Base-by-base conservation (phyloP, 106 monocot genomes). In the Acanthochlamys bracteata region DNA sequence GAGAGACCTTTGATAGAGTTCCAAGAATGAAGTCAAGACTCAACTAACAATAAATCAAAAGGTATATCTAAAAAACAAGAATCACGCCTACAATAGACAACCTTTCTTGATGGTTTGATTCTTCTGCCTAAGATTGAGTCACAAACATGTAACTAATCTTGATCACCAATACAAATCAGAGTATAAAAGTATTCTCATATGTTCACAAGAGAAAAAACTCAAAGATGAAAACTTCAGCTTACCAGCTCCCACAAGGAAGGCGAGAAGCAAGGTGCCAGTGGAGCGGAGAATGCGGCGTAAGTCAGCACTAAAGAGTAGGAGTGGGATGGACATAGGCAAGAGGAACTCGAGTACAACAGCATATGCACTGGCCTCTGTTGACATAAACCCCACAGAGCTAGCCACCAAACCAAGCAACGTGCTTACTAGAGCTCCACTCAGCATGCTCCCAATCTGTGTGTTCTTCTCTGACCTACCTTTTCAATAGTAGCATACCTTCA, bases 181-280 rank as follows among this genome's bases (percentile, higher is more conserved):
- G 4, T 6, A 33, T 33, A 1, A 33, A 33, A 3, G 6, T 3
- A 33, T 33, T 33, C 12, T 49, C 49, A 49, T 49, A 49, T 4
- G 17, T 14, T 7, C 49, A 49, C 49, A 49, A 49, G 49, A 49
- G 1, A 10, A 49, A 12, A 14, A 49, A 2, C 49, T 10, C n/a
- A n/a, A 43, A 49, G 1, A 17, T 49, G 49, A 20, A 57, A 43
- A 2, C 49, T 49, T 49, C 17, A 14, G 17, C 13, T 53, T 59
- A 84, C 92, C 92, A 17, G 92, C 81, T 39, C 92, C 92, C 10
- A 92, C 65, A 45, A 92, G 69, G 80, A 92, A 92, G 43, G 92
- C 87, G 8, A 84, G 52, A 57, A 92, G 78, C 7, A 92, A 76
- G 0, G 76, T 79, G 59, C 92, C 92, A 10, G 92, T 87, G 27